Evolutionary conservation across 345 rosid genomes (phyloP), one percentile per base, ranked within the genome.

Genomic region (Rhodomyrtus tomentosa): DNA sequence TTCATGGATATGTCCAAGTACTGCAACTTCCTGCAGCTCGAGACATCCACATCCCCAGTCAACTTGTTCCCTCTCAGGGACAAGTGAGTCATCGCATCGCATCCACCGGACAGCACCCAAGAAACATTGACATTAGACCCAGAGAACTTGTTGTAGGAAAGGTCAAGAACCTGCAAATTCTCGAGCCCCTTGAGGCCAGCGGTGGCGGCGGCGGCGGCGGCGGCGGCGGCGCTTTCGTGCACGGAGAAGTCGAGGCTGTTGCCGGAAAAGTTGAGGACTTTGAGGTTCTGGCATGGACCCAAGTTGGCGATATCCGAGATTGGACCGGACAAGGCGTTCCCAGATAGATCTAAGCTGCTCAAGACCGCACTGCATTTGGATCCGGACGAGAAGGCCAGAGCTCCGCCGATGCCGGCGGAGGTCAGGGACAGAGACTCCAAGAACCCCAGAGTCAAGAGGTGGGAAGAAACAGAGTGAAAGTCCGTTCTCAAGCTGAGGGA

Each of bases 261-360:
- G 49, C 89, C 84, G 16, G 99, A 96, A 45, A 95, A 86, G 82
- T 94, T 92, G 24, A 96, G 88, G 72, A 18, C 40, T 49, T 93
- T 92, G 89, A 96, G 86, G 50, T 87, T 89, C 25, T 90, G 38
- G 83, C 99, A 96, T 83, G 92, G 89, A 84, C 83, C 88, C 84
- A 95, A 84, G 85, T 84, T 82, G 9, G 95, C 86, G 24, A 94
- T 22, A 84, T 86, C 87, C 36, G 94, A 88, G 9, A 93, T 40
- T 55, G 95, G 90, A 50, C 99, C 97, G 0, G 98, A 91, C 18
- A 96, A 79, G 38, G 50, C 80, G 91, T 95, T 96, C 7, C 62
- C 86, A 21, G 99, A 92, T 53, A 96, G 98, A 95, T 96, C 99
- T 82, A 96, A 85, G 88, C 72, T 87, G 84, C 87, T 87, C 84